Percentiles rank a stretch among this genome's conserved stretches.
phyloP scores from a whole-genome alignment of 805 yeast genomes.

The Sporopachydermia lactativora region DNA sequence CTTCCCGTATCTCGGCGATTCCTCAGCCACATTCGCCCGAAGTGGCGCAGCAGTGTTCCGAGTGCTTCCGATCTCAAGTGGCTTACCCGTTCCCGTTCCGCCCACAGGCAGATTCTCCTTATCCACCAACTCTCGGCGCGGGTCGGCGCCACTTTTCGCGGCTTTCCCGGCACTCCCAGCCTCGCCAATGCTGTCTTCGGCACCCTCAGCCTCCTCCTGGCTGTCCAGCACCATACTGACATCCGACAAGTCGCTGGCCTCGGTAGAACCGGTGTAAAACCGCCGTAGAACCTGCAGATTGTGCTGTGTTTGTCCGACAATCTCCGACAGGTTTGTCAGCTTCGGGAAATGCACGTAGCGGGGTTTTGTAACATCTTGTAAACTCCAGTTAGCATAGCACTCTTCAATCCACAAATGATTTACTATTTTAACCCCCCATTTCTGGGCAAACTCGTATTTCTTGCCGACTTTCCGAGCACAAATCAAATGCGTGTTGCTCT shows the following conservation, averaged over 20 bases:
- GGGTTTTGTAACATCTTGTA: constrained; percentile 29
- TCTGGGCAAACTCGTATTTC: constrained; percentile 59
- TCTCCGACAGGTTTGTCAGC: constrained; percentile 26
- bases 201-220: constrained; percentile 1
- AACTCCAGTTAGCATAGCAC: constrained; percentile 47
- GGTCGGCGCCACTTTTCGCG: constrained; percentile 3
- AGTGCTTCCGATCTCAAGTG: constrained; percentile 5
- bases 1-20: constrained; percentile 15
- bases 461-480: constrained; percentile 55
- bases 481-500: constrained; percentile 58
- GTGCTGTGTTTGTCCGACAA: constrained; percentile 39
- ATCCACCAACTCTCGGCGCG: constrained; percentile 4
- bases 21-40: constrained; percentile 8
- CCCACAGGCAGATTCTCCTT: neutral
- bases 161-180: neutral
- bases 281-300: constrained; percentile 25
- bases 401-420: constrained; percentile 89
- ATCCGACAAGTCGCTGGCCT: constrained; percentile 1
- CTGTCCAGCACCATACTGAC: neutral
- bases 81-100: constrained; percentile 2
- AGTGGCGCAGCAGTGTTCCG: constrained; percentile 7
- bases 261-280: constrained; percentile 18
- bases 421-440: constrained; percentile 54
- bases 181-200: neutral
- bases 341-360: constrained; percentile 35